phyloP scores from a whole-genome alignment of 805 yeast genomes.

The Kazachstania africana region DNA sequence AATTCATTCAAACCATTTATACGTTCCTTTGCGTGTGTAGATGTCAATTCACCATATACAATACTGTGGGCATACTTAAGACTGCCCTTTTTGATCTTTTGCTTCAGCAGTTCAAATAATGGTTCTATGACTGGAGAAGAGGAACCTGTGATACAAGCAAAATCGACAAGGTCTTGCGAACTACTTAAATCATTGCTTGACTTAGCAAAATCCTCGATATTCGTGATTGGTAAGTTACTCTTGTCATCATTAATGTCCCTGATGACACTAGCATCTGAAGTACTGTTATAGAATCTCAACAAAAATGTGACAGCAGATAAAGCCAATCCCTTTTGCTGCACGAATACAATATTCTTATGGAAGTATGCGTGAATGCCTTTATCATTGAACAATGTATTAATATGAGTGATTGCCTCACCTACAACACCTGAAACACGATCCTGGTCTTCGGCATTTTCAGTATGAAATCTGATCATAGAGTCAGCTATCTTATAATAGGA shows the following conservation, averaged over 20 bases:
- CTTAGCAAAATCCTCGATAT: conserved; percentile 2
- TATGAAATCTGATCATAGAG: conserved; percentile 63
- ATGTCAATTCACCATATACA: conserved; percentile 40
- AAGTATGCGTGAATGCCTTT: conserved; percentile 68
- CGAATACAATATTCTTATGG: conserved; percentile 54
- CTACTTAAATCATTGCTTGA: conserved; percentile 3
- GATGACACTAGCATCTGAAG: conserved; percentile 5
- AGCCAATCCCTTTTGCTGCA: conserved; percentile 54
- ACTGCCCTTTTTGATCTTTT: conserved; percentile 26
- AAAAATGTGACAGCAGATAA: conserved; percentile 46
- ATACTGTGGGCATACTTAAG: conserved; percentile 46
- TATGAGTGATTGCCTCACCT: conserved; percentile 78
- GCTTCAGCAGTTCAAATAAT: conserved; percentile 42
- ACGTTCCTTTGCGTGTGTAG: conserved; percentile 50
- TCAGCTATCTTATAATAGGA: conserved; percentile 63
- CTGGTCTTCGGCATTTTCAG: conserved; percentile 51
- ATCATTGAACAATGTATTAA: conserved; percentile 60
- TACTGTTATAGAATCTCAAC: conserved; percentile 27
- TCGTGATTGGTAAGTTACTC: conserved; percentile 17
- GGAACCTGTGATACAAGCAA: conserved; percentile 52
- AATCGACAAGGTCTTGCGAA: conserved; percentile 24
- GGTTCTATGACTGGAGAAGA: conserved; percentile 61
- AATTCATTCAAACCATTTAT: conserved; percentile 63
- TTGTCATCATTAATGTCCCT: conserved; percentile 20
- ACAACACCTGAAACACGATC: conserved; percentile 56